These are phyloP conservation scores for Spathaspora hagerdaliae DNA, from an alignment of 805 yeast genomes.

Conservation along the genomic window DNA sequence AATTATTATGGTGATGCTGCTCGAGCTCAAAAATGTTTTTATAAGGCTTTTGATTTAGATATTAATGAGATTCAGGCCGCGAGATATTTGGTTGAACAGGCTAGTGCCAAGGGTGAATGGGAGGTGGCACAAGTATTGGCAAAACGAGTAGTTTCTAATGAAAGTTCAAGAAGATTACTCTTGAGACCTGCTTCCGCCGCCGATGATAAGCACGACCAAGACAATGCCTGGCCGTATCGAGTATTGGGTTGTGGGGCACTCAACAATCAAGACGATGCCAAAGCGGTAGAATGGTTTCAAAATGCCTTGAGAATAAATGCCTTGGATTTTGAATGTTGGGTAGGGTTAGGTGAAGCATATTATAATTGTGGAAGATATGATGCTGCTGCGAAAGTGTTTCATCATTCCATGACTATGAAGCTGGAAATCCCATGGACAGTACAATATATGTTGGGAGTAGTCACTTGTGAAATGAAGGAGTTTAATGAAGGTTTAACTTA, in stretches of 20 bases:
- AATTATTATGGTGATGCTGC: slow-evolving; percentile 52
- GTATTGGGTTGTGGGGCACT: slow-evolving; percentile 77
- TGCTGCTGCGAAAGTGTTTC: slow-evolving; percentile 81
- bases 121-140: slow-evolving; percentile 74
- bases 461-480: slow-evolving; percentile 60
- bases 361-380: slow-evolving; percentile 77
- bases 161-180: slow-evolving; percentile 50
- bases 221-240: slow-evolving; percentile 80
- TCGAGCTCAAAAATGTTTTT: slow-evolving; percentile 81
- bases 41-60: slow-evolving; percentile 86
- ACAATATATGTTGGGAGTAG: slow-evolving; percentile 62
- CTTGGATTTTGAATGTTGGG: slow-evolving; percentile 77
- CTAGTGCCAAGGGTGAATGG: slow-evolving; percentile 74
- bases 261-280: slow-evolving; percentile 65
- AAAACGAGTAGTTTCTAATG: slow-evolving; percentile 59
- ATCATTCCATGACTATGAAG: slow-evolving; percentile 50
- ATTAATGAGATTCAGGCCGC: slow-evolving; percentile 75
- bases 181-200: slow-evolving; percentile 11
- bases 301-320: slow-evolving; percentile 69
- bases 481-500: slow-evolving; percentile 55
- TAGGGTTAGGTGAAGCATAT: slow-evolving; percentile 97
- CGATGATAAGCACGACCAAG: slow-evolving; percentile 22
- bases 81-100: slow-evolving; percentile 62
- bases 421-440: slow-evolving; percentile 59
- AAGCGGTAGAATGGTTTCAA: slow-evolving; percentile 88